Evolutionary conservation across 352 stramenopile genomes (phyloP).

Genomic region (Pythium sp.): DNA sequence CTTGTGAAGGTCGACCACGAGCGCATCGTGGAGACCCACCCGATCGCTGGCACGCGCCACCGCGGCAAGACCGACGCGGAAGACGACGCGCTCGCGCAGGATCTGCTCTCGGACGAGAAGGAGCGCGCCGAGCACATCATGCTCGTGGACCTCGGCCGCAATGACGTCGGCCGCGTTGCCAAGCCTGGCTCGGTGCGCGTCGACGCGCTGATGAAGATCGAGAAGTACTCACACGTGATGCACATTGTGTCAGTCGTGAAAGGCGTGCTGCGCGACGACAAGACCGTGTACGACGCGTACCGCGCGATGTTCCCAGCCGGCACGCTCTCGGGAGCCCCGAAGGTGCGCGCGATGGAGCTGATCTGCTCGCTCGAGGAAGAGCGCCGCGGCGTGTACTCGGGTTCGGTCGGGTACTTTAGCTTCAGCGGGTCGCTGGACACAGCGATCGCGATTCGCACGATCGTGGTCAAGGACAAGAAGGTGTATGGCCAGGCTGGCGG

Average conservation of each 20-base stretch:
- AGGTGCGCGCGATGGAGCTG: conserved; percentile 89
- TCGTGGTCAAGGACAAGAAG: conserved; percentile 77
- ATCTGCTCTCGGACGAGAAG: conserved; percentile 85
- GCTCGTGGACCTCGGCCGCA: conserved; percentile 89
- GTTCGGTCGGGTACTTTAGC: conserved; percentile 86
- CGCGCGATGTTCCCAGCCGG: conserved; percentile 86
- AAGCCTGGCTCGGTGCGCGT: conserved; percentile 79
- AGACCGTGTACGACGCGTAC: conserved; percentile 88
- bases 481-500: conserved; percentile 84
- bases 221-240: conserved; percentile 92
- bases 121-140: conserved; percentile 92
- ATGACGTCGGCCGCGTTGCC: conserved; percentile 87
- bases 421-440: conserved; percentile 87
- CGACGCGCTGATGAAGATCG: conserved; percentile 87
- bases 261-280: conserved; percentile 71
- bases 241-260: conserved; percentile 90
- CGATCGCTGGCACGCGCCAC: conserved; percentile 87
- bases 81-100: conserved; percentile 73
- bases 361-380: conserved; percentile 85
- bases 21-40: conserved; percentile 83
- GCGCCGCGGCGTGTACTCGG: conserved; percentile 79
- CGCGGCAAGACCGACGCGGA: conserved; percentile 84
- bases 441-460: conserved; percentile 87
- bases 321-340: conserved; percentile 85
- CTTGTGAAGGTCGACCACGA: conserved; percentile 87